phyloP scores from a whole-genome alignment of 495 filamentous ascomycete genomes.

The Aspergillus panamensis region DNA sequence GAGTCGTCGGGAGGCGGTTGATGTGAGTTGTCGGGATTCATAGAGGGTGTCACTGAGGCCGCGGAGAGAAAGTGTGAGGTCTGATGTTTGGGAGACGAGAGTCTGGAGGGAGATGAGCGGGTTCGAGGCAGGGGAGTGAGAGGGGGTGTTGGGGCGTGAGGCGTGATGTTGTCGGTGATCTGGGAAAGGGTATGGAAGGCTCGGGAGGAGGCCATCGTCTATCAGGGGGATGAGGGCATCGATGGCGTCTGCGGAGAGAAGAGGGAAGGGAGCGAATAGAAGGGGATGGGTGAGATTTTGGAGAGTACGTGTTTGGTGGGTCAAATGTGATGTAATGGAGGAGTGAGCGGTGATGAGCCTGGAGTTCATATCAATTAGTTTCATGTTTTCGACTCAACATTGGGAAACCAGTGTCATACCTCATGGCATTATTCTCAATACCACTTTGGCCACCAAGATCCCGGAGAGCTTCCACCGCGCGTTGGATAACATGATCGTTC shows the following conservation, averaged over 20 bases:
- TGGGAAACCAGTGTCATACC: slow-evolving; percentile 45
- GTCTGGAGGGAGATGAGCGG: slow-evolving; percentile 54
- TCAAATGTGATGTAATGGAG: slow-evolving; percentile 76
- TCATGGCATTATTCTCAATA: slow-evolving; percentile 74
- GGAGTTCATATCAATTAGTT: slow-evolving; percentile 8
- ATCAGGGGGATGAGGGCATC: slow-evolving; percentile 65
- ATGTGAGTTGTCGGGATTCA: slow-evolving; percentile 85
- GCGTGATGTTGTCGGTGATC: slow-evolving; percentile 49
- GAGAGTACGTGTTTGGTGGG: slow-evolving; percentile 78
- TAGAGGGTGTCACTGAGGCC: slow-evolving; percentile 89
- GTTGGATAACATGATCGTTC: slow-evolving; percentile 63
- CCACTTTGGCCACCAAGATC: slow-evolving; percentile 78
- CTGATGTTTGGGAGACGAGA: slow-evolving; percentile 58
- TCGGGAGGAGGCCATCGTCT: slow-evolving; percentile 50
- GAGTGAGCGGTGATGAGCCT: slow-evolving; percentile 87
- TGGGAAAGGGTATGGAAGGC: slow-evolving; percentile 46
- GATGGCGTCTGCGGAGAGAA: slow-evolving; percentile 63
- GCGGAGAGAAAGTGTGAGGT: slow-evolving; percentile 75
- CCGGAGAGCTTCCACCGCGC: slow-evolving; percentile 68
- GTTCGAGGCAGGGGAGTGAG: slow-evolving; percentile 31
- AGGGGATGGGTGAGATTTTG: slow-evolving; percentile 75
- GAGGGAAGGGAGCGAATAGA: slow-evolving; percentile 46
- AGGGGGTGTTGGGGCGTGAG: slow-evolving; percentile 40
- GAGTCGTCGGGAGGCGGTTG: slow-evolving; percentile 70
- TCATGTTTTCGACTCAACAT: neutral